Evolutionary conservation across 768 basidiomycete species (phyloP), one percentile per base, ranked within the genome.

Genomic region (Phaeotremella skinneri): DNA sequence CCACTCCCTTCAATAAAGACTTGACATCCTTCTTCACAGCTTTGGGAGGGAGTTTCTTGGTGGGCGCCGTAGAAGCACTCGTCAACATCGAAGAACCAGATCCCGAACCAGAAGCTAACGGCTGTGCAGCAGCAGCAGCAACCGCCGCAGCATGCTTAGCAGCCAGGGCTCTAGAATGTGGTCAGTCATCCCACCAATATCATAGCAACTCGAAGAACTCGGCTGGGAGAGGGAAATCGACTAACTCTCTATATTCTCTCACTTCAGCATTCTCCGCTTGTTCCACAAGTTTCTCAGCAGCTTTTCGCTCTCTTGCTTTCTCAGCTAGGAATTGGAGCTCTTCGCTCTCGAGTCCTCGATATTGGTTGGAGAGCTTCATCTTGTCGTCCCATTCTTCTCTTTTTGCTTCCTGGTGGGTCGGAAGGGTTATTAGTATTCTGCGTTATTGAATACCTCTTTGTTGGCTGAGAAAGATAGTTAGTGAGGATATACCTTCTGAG

Each of bases 341-440:
- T 39, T 80, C 79, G 3, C 66, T 67, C 56, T 78, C 73, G n/a
- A 80, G 61, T 0, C 78, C 78, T 45, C 78, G 66, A 59, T 77
- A 79, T 45, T 80, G 79, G 56, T 80, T 80, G 39, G 69, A 68
- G 60, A 79, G 59, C 43, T 78, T 79, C 76, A 79, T 76, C 67
- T 78, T 77, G 47, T 73, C 73, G 52, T 79, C 79, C 74, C 77
- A 78, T 62, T 78, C 76, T 60, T 77, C 77, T n/a, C 68, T 75
- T 58, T 78, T 79, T 51, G 67, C 59, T 25, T 72, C 66, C 76
- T 79, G 51, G 47, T 47, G 51, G 4, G 55, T 34, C 41, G 14
- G n/a, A 6, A 59, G 52, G 34, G 32, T 4, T 17, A 23, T n/a
- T n/a, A n/a, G n/a, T n/a, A n/a, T n/a, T n/a, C n/a, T n/a, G n/a